Base-by-base conservation (phyloP, 1,284 basidiomycete species). In the Amylostereum areolatum region DNA sequence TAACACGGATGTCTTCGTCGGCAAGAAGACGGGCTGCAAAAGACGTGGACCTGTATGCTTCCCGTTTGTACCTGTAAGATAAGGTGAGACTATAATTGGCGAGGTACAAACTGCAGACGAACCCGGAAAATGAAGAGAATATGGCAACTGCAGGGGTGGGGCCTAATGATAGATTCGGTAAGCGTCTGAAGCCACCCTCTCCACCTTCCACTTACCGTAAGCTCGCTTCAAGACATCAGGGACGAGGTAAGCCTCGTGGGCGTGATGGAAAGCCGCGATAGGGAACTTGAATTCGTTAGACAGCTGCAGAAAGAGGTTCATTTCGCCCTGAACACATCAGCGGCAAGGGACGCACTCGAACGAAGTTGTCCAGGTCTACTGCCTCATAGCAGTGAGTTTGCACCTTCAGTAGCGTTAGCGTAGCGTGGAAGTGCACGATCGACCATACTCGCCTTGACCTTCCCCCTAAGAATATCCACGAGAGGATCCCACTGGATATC, bases 211-310 rank as follows among this genome's bases (percentile, higher is more conserved):
- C 30, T 30, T 10, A 40, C 63, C 65, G 54, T 80, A 92, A 30
- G 83, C 77, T 60, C 75, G 72, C 64, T 90, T 92, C 48, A 96
- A 70, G 2, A 90, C 65, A 35, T 83, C 82, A 1, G 91, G 89
- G 25, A 92, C 84, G 12, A 95, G 77, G 63, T 89, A 95, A 1
- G 91, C 83, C 60, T 92, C 89, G 53, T 83, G 82, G 0, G 92
- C 91, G 59, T 94, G 90, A 63, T 95, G 92, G 65, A 95, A 85
- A 0, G 85, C 83, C 1, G 88, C 83, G 50, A 92, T 76, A 4
- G 83, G 81, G 66, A 92, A 91, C 56, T 83, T 72, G 75, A 93
- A 96, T 65, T 87, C 84, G 56, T 85, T 81, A 6, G 41, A 24
- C 25, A 43, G 41, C 41, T 43, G 18, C 9, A 35, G 25, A 27